Evolutionary conservation across 1,139 yeast species (phyloP).

Genomic region (Yamadazyma pseudoaaseri): DNA sequence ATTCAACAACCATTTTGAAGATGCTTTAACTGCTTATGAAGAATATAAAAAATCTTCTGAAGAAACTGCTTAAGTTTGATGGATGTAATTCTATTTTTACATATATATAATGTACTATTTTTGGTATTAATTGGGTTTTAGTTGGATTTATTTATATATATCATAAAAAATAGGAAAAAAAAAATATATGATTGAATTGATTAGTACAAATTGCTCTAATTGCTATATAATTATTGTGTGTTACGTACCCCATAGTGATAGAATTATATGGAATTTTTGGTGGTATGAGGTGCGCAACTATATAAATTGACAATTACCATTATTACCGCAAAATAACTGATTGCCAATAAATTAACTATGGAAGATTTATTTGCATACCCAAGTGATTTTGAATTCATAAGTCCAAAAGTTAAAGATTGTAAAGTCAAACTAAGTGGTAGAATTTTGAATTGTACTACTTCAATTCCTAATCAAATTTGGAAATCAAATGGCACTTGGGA

Average conservation of each 20-base stretch:
- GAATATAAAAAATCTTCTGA: conserved; percentile 64
- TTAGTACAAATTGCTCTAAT: not conserved
- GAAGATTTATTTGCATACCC: conserved; percentile 18
- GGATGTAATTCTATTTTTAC: conserved; percentile 20
- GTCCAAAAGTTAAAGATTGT: conserved; percentile 26
- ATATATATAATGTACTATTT: conserved; percentile 28
- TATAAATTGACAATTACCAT: not conserved
- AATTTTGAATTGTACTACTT: conserved; percentile 66
- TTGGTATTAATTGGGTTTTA: conserved; percentile 24
- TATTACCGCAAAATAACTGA: not conserved
- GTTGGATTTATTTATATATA: conserved; percentile 30
- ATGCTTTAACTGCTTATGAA: conserved; percentile 91
- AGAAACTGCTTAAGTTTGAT: conserved; percentile 27
- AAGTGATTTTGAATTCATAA: conserved; percentile 22
- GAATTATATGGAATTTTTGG: conserved; percentile 1
- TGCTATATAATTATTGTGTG: no score
- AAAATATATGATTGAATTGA: conserved; percentile 19
- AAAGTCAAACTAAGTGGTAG: conserved; percentile 55
- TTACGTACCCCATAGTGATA: no score
- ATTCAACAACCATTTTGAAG: conserved; percentile 89
- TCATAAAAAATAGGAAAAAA: conserved; percentile 22
- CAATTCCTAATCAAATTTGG: conserved; percentile 61
- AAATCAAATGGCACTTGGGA: conserved; percentile 44
- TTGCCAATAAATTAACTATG: conserved; percentile 10
- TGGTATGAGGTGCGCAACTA: conserved; percentile 1